These are phyloP conservation scores for Moesziomyces parantarcticus DNA, from an alignment of 1,284 basidiomycete genomes.

Conservation along the genomic window DNA sequence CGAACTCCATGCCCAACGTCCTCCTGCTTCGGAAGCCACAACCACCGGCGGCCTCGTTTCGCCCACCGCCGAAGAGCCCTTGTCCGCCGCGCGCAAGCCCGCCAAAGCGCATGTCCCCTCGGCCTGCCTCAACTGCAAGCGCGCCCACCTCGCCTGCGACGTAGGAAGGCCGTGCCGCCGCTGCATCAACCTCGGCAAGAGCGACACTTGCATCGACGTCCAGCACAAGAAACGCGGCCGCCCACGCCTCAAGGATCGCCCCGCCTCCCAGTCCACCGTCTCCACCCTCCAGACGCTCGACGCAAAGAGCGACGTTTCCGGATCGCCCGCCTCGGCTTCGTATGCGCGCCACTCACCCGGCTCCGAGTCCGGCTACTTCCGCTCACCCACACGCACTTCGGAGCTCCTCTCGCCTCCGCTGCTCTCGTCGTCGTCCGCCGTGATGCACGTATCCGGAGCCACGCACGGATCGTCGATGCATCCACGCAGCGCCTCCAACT, in stretches of 20 bases:
- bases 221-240: constrained; percentile 61
- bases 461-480: constrained; percentile 31
- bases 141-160: constrained; percentile 59
- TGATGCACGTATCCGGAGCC: constrained; percentile 27
- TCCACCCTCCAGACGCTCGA: constrained; percentile 24
- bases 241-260: constrained; percentile 53
- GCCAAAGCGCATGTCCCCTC: constrained; percentile 56
- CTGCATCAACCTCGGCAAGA: constrained; percentile 58
- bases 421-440: constrained; percentile 18
- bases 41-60: constrained; percentile 20
- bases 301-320: constrained; percentile 30
- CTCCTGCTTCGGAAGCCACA: neutral
- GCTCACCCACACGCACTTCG: constrained; percentile 25
- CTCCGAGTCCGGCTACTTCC: constrained; percentile 40
- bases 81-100: constrained; percentile 34
- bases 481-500: constrained; percentile 41
- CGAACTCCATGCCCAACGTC: constrained; percentile 10
- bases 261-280: constrained; percentile 32
- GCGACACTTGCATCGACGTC: constrained; percentile 60
- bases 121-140: constrained; percentile 60
- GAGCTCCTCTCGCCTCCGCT: constrained; percentile 33
- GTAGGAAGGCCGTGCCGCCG: constrained; percentile 54
- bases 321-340: constrained; percentile 34
- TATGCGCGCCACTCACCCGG: constrained; percentile 33
- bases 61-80: constrained; percentile 13